These are phyloP conservation scores for Scutellaria galericulata DNA, from an alignment of 257 asterid species.

Conservation along the genomic window DNA sequence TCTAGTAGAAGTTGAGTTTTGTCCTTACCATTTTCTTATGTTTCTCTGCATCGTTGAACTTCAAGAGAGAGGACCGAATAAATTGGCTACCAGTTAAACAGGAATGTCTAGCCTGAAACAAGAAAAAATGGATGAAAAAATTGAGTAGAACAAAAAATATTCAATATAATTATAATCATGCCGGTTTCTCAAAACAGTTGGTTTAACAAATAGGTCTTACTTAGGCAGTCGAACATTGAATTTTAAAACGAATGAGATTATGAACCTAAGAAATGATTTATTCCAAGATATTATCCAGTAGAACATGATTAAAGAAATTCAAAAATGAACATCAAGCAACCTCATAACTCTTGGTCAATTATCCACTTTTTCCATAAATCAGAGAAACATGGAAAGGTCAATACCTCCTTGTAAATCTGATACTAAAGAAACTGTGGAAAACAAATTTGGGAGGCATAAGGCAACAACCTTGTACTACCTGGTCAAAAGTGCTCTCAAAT, in stretches of 20 bases:
- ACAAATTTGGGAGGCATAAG: conserved; percentile 15
- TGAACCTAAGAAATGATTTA: conserved; percentile 5
- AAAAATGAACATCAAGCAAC: conserved; percentile 2
- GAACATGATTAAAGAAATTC: conserved; percentile 8
- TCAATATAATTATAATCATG: not conserved
- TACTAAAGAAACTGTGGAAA: not conserved
- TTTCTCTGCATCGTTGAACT: conserved; percentile 56
- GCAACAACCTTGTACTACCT: conserved; percentile 61
- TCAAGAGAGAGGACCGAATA: conserved; percentile 51
- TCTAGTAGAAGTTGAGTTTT: conserved; percentile 22
- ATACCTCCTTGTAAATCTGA: not conserved
- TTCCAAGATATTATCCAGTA: not conserved
- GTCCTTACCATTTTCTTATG: conserved; percentile 63
- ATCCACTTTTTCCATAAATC: not conserved
- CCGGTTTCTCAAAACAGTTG: not conserved
- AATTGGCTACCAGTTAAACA: conserved; percentile 49
- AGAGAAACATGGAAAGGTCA: conserved; percentile 8
- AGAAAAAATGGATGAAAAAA: conserved; percentile 25
- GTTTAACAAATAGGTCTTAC: not conserved
- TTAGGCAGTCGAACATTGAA: not conserved
- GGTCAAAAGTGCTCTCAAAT: conserved; percentile 59
- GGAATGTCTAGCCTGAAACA: conserved; percentile 61
- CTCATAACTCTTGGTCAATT: not conserved
- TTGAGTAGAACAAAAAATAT: not conserved
- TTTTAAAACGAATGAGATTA: not conserved